phyloP scores from a whole-genome alignment of 2,329 filamentous ascomycete species.

The Aspergillus luchuensis region DNA sequence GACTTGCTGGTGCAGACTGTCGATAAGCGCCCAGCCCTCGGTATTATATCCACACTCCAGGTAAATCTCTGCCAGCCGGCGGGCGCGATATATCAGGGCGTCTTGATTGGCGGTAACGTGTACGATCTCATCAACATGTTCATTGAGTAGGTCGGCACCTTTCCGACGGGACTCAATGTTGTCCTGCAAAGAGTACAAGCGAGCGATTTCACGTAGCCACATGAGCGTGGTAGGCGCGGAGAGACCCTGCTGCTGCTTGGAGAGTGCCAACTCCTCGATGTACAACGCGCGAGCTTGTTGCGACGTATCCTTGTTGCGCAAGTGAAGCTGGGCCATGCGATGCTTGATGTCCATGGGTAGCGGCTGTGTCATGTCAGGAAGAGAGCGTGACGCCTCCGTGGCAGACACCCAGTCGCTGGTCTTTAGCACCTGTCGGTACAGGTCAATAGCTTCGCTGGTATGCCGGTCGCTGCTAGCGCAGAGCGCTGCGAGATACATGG shows the following conservation, averaged over 20 bases:
- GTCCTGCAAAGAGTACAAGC: conserved; percentile 44
- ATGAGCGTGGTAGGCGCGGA: conserved; percentile 51
- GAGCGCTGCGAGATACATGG: conserved; percentile 46
- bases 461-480: conserved; percentile 50
- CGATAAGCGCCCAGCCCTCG: conserved; percentile 46
- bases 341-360: conserved; percentile 52
- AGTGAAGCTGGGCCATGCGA: conserved; percentile 53
- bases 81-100: conserved; percentile 49
- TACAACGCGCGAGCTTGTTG: conserved; percentile 44
- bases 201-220: conserved; percentile 48
- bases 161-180: conserved; percentile 43
- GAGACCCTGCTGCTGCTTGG: conserved; percentile 48
- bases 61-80: conserved; percentile 51
- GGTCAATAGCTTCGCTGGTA: conserved; percentile 47
- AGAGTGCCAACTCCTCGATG: conserved; percentile 47
- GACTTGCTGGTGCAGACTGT: conserved; percentile 54
- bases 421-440: conserved; percentile 53
- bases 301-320: conserved; percentile 42
- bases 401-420: conserved; percentile 41
- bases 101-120: conserved; percentile 45
- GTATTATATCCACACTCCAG: conserved; percentile 46
- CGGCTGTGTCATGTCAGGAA: conserved; percentile 39
- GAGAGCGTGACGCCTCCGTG: conserved; percentile 28
- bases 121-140: conserved; percentile 47
- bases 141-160: conserved; percentile 44